Conservation (phyloP, 169 alveolate genomes). For the Eimeria maxima region DNA sequence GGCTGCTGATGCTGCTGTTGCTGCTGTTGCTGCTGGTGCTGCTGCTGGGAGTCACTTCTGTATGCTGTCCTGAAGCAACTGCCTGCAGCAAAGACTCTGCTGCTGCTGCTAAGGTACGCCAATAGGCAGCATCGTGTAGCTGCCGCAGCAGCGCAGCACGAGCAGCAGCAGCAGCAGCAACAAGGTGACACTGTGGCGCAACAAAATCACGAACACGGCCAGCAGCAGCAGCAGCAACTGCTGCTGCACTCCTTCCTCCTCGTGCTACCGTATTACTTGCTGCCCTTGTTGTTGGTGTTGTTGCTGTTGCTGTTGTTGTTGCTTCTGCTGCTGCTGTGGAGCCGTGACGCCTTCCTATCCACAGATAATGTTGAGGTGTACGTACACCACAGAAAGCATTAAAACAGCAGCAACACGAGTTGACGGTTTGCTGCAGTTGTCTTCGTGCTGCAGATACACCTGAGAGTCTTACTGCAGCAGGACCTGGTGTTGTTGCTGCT, state of each 20-base stretch:
- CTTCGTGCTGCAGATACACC: too few relatives aligned
- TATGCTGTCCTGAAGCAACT: conserved; percentile 24
- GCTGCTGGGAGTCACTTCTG: conserved; percentile 30
- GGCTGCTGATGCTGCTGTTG: too few relatives aligned
- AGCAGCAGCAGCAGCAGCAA: conserved; percentile 73
- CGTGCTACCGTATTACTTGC: too few relatives aligned
- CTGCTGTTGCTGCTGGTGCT: conserved; percentile 62
- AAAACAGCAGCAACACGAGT: background rate
- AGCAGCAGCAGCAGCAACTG: background rate
- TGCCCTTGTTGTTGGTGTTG: too few relatives aligned
- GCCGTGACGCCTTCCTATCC: background rate
- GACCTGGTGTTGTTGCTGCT: background rate
- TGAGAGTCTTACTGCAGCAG: background rate
- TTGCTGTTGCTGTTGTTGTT: background rate
- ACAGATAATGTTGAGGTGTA: background rate
- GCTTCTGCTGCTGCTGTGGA: background rate
- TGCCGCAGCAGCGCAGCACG: conserved; percentile 47
- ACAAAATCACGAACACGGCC: background rate
- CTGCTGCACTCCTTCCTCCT: too few relatives aligned
- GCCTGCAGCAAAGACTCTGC: conserved; percentile 22
- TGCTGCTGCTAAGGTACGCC: conserved; percentile 66
- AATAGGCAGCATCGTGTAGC: conserved; percentile 59
- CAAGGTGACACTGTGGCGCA: background rate
- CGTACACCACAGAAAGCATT: background rate
- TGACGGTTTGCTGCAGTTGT: background rate